Base-by-base conservation (phyloP, 441 rosid genomes). In the Kokia cookei region DNA sequence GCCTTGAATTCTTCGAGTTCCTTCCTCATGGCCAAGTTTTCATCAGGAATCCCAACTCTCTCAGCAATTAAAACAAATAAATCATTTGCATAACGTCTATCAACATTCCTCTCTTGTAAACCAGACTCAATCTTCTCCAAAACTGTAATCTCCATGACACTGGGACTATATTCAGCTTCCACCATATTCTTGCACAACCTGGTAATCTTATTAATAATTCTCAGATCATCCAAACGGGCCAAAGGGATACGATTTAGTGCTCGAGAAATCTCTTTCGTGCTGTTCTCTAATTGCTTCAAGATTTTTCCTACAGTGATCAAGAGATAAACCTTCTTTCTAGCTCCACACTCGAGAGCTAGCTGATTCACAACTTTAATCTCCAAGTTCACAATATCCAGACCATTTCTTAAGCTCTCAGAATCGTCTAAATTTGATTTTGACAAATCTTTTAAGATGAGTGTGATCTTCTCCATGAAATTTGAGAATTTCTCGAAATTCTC, bases 401-500 rank as follows among this genome's bases (percentile, higher is more conserved):
- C 84, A 69, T 73, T 59, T 27, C 75, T 53, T 55, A 81, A 78
- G 69, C 77, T 65, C 68, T 73, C 78, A 0, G 60, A 73, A 13
- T 60, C 32, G 32, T 73, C 75, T 14, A 51, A 14, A 14, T 57
- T 65, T 19, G 77, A 79, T 60, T 57, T 69, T 14, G 76, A 45
- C 54, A 83, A 75, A 58, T 83, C 84, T 65, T 78, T 83, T 22
- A 83, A 32, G 37, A 80, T n/a, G 57, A 53, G 71, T 22, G 54
- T 63, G 7, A 67, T 69, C 63, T 73, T 74, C 48, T 79, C 84
- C 57, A 83, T 58, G 73, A 73, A 83, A 61, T 54, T 64, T 6
- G 79, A 78, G 72, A 83, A 80, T 72, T 71, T 83, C 40, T 74
- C 57, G 62, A 83, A 78, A 78, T 54, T 76, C 14, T 83, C 81